Conservation (phyloP, 139 green algal species). For the Chlorella vulgaris region DNA sequence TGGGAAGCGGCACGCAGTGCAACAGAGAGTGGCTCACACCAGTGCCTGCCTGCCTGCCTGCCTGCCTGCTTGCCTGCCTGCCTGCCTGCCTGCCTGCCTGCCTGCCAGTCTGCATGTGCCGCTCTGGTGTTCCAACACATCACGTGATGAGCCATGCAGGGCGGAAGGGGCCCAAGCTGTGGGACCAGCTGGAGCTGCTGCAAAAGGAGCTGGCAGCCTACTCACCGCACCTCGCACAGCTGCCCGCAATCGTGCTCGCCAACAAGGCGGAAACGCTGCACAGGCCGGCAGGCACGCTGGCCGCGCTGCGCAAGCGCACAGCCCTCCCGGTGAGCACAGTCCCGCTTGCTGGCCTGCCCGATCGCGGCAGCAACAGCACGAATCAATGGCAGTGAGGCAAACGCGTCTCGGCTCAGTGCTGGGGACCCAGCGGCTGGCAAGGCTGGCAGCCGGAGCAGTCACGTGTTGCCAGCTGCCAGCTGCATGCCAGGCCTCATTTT, state of each 20-base stretch:
- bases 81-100: too few relatives aligned
- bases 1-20: too few relatives aligned
- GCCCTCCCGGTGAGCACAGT: conserved; percentile 11
- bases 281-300: background rate
- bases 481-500: background rate
- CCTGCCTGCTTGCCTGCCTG: too few relatives aligned
- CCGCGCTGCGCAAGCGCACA: background rate
- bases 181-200: conserved; percentile 65
- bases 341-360: background rate
- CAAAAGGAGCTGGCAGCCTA: conserved; percentile 63
- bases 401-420: background rate
- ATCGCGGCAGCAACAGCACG: background rate
- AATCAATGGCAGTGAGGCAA: background rate
- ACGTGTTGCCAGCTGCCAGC: background rate
- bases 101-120: too few relatives aligned
- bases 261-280: conserved; percentile 69
- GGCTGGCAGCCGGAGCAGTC: background rate
- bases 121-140: too few relatives aligned
- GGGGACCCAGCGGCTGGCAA: background rate
- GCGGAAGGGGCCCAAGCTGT: conserved; percentile 5
- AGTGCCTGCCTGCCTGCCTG: too few relatives aligned
- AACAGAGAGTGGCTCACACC: too few relatives aligned
- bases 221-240: conserved; percentile 33
- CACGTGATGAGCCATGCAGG: background rate
- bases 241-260: conserved; percentile 62